Base-by-base conservation (phyloP, 176 grass and related monocot genomes). In the Oryza glumipatula region DNA sequence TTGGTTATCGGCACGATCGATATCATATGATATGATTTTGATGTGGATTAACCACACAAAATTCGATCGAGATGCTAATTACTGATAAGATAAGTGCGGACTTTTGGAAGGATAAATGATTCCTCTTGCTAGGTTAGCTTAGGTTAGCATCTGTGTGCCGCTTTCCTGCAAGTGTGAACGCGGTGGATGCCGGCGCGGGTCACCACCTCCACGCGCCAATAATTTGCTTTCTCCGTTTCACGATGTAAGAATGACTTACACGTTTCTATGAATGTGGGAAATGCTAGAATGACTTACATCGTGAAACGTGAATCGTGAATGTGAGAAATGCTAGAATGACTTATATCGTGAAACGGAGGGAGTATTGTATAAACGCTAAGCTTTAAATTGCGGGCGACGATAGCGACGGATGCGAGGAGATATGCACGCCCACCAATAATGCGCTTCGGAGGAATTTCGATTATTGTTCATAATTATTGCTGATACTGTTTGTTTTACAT, bases 131-230 rank as follows among this genome's bases (percentile, higher is more conserved):
- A 56, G 51, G 0, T 17, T 58, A 58, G 21, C 21, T 63, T 63
- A 63, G 21, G 58, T 63, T 63, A 63, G 7, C 58, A 63, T 63
- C 21, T 13, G 9, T 43, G 21, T 30, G 41, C n/a, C 17, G 70
- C 58, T 54, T 48, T 80, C 51, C 1, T 44, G 39, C 43, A 15
- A 7, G 90, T 95, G 82, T 84, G 88, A 93, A 93, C 68, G 24
- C 78, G 10, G 24, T 11, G 73, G 84, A 88, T 93, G 77, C 88
- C 33, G n/a, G 17, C 38, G 35, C 54, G 79, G 79, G 76, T 85
- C 91, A 90, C 80, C 80, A 80, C 21, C 52, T 67, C 26, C 17
- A 30, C 52, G 70, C 9, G 65, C 85, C 65, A 76, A 77, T 81
- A 77, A 87, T 92, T 74, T 79, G 1, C 26, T 26, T 26, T 26